Percentiles rank a stretch among this genome's conserved stretches.
These are phyloP conservation scores for Spinellus fusiger DNA, from an alignment of 192 early-diverging fungal species.

Conservation along the genomic window DNA sequence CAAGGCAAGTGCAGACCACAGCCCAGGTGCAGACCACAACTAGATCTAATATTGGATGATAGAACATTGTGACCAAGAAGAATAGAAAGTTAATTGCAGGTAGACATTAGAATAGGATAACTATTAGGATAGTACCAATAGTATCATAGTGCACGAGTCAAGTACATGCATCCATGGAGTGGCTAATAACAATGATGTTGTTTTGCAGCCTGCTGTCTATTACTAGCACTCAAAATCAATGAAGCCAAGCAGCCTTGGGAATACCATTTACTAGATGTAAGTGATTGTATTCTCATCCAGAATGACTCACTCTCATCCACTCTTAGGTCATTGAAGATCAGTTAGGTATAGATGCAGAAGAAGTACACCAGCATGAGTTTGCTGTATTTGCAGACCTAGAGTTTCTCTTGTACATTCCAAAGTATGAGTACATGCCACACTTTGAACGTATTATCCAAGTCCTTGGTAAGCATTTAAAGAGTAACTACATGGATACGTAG, in stretches of 20 bases:
- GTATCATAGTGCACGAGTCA: too few relatives aligned
- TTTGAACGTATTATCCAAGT: conserved; percentile 75
- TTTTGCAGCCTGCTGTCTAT: conserved; percentile 61
- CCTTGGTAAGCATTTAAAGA: conserved; percentile 38
- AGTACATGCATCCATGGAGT: too few relatives aligned
- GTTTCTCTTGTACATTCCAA: conserved; percentile 84
- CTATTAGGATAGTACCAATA: too few relatives aligned
- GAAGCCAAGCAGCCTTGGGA: conserved; percentile 72
- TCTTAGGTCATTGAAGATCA: conserved; percentile 63
- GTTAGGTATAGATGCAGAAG: conserved; percentile 69
- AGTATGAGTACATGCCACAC: conserved; percentile 89
- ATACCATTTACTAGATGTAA: conserved; percentile 49
- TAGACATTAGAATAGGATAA: too few relatives aligned
- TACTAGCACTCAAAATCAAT: conserved; percentile 82
- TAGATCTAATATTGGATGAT: background rate
- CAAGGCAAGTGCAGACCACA: conserved; percentile 44
- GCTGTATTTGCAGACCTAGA: conserved; percentile 84
- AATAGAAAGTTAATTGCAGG: conserved; percentile 66
- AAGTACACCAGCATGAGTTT: conserved; percentile 87
- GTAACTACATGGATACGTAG: background rate
- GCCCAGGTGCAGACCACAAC: background rate
- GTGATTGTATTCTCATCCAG: conserved; percentile 1
- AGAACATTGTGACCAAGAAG: conserved; percentile 61
- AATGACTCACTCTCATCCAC: background rate
- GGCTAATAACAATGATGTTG: conserved; percentile 18